These are phyloP conservation scores for Cyclotella distinguenda DNA, from an alignment of 108 stramenopile genomes.

Conservation along the genomic window DNA sequence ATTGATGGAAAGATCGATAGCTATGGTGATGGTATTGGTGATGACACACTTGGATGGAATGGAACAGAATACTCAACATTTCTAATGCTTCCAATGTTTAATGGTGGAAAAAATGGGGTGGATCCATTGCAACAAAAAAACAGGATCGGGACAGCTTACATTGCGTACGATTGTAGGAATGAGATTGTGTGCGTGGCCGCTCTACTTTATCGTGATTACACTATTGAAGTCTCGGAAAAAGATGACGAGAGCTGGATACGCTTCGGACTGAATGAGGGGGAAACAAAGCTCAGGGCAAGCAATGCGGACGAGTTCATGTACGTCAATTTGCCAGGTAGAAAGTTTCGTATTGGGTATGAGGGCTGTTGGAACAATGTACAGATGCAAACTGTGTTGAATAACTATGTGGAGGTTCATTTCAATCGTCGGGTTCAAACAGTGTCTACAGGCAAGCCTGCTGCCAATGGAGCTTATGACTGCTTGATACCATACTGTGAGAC, in stretches of 20 bases:
- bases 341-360: slow-evolving; percentile 7
- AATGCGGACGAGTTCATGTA: neutral
- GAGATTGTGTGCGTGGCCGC: slow-evolving; percentile 5
- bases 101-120: slow-evolving; percentile 6
- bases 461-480: neutral
- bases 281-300: neutral
- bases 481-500: neutral
- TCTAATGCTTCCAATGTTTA: slow-evolving; percentile 5
- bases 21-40: slow-evolving; percentile 4
- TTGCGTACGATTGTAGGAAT: slow-evolving; percentile 1
- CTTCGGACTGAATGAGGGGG: neutral
- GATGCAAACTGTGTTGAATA: neutral
- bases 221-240: neutral
- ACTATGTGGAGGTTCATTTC: slow-evolving; percentile 13
- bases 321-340: neutral
- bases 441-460: slow-evolving; percentile 2
- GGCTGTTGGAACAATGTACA: slow-evolving; percentile 3
- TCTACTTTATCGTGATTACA: neutral
- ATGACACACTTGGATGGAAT: slow-evolving; percentile 4
- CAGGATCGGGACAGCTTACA: slow-evolving; percentile 6
- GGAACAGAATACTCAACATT: neutral
- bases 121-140: neutral
- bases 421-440: neutral
- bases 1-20: slow-evolving; percentile 2
- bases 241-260: slow-evolving; percentile 2